Evolutionary conservation across 1,139 yeast genomes (phyloP).

Genomic region (Zhuliangozyma parablackwelliae): DNA sequence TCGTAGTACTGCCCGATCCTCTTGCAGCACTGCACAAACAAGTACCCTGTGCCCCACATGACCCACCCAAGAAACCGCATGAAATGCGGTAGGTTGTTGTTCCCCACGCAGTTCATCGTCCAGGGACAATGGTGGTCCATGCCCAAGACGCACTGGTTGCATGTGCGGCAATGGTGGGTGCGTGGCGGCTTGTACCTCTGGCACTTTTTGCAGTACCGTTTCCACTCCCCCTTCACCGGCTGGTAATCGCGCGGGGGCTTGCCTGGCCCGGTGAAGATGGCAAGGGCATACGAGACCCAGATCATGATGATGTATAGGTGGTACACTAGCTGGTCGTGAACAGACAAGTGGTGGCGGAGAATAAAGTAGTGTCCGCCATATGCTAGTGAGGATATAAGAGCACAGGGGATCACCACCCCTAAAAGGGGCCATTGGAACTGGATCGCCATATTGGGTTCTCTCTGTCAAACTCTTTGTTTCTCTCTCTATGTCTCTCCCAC

Average conservation of each 20-base stretch:
- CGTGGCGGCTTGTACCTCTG: conserved; percentile 90
- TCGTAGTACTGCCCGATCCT: conserved; percentile 47
- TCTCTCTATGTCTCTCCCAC: no score
- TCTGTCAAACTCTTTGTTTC: no score
- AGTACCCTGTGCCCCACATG: conserved; percentile 48
- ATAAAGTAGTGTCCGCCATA: conserved; percentile 61
- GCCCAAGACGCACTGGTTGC: conserved; percentile 64
- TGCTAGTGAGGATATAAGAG: conserved; percentile 58
- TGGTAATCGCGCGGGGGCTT: conserved; percentile 40
- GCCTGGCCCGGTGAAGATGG: conserved; percentile 60
- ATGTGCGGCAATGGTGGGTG: conserved; percentile 80
- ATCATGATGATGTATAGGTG: conserved; percentile 50
- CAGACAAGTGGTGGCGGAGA: conserved; percentile 40
- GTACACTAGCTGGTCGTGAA: conserved; percentile 41
- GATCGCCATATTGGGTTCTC: conserved; percentile 23
- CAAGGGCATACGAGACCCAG: conserved; percentile 66
- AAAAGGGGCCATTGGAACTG: conserved; percentile 48
- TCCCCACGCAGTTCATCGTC: conserved; percentile 89
- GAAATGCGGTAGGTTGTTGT: conserved; percentile 76
- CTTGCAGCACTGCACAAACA: conserved; percentile 37
- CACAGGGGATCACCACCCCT: conserved; percentile 48
- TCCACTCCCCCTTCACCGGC: conserved; percentile 29
- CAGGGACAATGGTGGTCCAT: conserved; percentile 98
- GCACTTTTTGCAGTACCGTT: conserved; percentile 57
- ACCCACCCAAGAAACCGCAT: conserved; percentile 74